phyloP scores from a whole-genome alignment of 2,329 filamentous ascomycete species.

The Penicillium psychrosexuale region DNA sequence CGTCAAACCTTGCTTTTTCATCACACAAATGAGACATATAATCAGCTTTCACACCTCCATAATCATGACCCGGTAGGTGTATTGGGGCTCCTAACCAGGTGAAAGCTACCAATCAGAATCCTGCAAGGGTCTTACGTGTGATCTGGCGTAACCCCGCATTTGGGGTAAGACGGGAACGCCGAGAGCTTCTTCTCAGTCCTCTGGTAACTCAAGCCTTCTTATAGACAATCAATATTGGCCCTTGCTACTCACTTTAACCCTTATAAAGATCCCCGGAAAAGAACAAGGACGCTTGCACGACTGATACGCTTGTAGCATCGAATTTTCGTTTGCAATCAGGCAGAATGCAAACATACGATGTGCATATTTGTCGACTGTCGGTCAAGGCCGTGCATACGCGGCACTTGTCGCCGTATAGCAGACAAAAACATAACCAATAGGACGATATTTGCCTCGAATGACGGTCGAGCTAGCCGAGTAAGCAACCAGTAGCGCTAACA shows the following conservation, averaged over 20 bases:
- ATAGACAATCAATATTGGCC: background rate
- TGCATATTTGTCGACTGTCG: background rate
- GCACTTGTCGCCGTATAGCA: background rate
- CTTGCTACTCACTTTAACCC: background rate
- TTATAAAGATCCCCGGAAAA: too few species aligned
- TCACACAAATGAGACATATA: too few species aligned
- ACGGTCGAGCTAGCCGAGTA: background rate
- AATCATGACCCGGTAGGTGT: background rate
- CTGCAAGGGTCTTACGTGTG: background rate
- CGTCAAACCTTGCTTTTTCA: too few species aligned
- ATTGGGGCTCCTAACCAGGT: background rate
- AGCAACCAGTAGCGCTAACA: background rate
- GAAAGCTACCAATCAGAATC: background rate
- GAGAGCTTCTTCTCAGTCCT: background rate
- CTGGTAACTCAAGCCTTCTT: background rate
- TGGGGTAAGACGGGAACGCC: background rate
- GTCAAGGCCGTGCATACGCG: background rate
- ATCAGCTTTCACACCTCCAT: background rate
- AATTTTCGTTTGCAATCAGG: background rate
- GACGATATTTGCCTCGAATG: background rate
- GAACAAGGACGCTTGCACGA: background rate
- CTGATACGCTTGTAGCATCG: background rate
- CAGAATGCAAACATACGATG: background rate
- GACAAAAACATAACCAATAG: background rate
- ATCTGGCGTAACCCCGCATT: background rate